Conservation (phyloP, 169 alveolate genomes). For the Cystoisospora suis region DNA sequence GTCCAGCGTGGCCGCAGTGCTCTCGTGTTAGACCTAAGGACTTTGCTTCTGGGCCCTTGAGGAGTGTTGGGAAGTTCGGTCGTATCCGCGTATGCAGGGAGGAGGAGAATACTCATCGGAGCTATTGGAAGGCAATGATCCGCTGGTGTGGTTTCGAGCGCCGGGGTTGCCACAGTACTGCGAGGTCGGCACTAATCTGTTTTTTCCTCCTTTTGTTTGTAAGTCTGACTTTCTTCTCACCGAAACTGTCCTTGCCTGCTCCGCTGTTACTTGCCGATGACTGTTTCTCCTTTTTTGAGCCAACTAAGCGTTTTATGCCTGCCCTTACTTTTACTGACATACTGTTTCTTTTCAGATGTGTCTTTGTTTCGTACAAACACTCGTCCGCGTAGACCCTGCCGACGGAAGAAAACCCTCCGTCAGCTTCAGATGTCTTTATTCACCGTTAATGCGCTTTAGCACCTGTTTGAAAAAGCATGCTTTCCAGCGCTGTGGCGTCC, state of each 20-base stretch:
- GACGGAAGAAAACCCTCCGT: too few species aligned
- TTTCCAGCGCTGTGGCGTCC: too few species aligned
- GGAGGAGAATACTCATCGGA: conserved; percentile 54
- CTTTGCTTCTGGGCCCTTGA: not conserved
- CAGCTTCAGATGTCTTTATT: too few species aligned
- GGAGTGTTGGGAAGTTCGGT: not conserved
- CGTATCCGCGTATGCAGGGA: conserved; percentile 24
- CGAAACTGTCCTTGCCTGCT: too few species aligned
- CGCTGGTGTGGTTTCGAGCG: conserved; percentile 33
- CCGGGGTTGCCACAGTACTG: not conserved
- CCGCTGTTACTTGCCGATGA: not conserved
- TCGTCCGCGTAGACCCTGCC: too few species aligned
- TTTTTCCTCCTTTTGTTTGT: conserved; percentile 52
- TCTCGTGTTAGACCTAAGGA: too few species aligned
- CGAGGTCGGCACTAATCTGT: not conserved
- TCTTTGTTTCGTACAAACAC: too few species aligned
- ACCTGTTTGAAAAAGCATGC: too few species aligned
- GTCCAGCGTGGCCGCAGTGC: too few species aligned
- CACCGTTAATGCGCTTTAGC: too few species aligned
- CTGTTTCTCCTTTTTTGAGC: not conserved
- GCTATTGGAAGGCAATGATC: conserved; percentile 42
- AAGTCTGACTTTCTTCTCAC: not conserved
- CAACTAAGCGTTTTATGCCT: not conserved
- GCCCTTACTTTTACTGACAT: too few species aligned
- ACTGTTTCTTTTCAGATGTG: too few species aligned